Base-by-base conservation (phyloP, 768 basidiomycete species). In the Mycena latifolia region DNA sequence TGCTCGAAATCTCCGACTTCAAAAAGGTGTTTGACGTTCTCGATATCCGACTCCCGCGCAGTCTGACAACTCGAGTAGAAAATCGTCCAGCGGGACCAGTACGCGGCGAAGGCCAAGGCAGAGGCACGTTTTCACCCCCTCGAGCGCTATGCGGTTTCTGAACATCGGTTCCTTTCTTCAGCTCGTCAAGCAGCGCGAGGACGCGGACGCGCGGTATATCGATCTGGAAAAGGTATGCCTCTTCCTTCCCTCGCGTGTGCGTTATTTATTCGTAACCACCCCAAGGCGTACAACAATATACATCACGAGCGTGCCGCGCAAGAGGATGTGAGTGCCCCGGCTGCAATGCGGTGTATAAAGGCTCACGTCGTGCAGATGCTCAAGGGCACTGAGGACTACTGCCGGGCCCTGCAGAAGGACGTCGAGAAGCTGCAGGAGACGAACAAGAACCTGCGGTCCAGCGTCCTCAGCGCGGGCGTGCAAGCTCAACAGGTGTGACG, bases 391-490 rank as follows among this genome's bases (percentile, higher is more conserved):
- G 20, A 6, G 41, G 41, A 43, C 3, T n/a, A 43, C 41, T 22
- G 9, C 20, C 6, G 14, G 33, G 14, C 33, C 33, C 33, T 35
- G 33, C 6, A 14, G 6, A 14, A 6, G 6, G 33, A 35, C 33
- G n/a, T n/a, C n/a, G n/a, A 29, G 35, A 28, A 41, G 35, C 41
- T 57, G 10, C 15, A 57, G 31, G n/a, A 4, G 43, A 47, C 29
- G 31, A 57, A 31, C 45, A 57, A 33, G 45, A 57, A 47, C 55
- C 29, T 57, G n/a, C 43, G 18, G 29, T n/a, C 55, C 29, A 57
- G 55, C 22, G 55, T 47, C 55, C 31, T 47, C n/a, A 18, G 15
- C 14, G 55, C 55, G 31, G 29, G 43, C 18, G 27, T n/a, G 18
- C 33, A 55, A 29, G 41, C 28, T 10, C n/a, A 55, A 37, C 33